phyloP scores from a whole-genome alignment of 2,329 filamentous ascomycete species.

The Talaromyces piceae region DNA sequence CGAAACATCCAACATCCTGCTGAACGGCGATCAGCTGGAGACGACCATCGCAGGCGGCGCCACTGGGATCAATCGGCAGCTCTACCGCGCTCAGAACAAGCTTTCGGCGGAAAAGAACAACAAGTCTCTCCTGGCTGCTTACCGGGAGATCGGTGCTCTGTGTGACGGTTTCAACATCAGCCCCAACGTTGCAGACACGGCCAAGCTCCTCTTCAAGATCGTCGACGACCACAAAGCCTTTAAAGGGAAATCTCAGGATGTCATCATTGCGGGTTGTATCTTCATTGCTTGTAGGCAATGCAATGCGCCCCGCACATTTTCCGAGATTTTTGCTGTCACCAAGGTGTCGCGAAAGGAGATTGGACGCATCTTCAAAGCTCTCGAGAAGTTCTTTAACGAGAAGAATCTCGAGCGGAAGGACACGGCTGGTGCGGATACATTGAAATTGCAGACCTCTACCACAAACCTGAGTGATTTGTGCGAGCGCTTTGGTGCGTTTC shows the following conservation, averaged over 20 bases:
- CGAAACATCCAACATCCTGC: slow-evolving; percentile 80
- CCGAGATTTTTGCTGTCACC: slow-evolving; percentile 88
- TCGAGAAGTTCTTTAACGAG: slow-evolving; percentile 80
- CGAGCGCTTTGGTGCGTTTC: slow-evolving; percentile 78
- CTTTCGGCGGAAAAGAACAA: slow-evolving; percentile 73
- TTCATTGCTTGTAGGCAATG: slow-evolving; percentile 95
- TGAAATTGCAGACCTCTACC: slow-evolving; percentile 51
- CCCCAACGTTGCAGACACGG: slow-evolving; percentile 74
- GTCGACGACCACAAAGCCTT: slow-evolving; percentile 88
- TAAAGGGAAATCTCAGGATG: slow-evolving; percentile 91
- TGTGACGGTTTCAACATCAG: slow-evolving; percentile 80
- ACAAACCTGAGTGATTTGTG: slow-evolving; percentile 80
- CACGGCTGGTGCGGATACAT: slow-evolving; percentile 55
- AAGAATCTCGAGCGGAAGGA: slow-evolving; percentile 55
- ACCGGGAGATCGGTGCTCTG: slow-evolving; percentile 80
- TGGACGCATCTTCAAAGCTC: slow-evolving; percentile 84
- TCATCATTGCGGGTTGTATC: slow-evolving; percentile 90
- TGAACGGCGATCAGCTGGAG: slow-evolving; percentile 83
- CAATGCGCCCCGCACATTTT: slow-evolving; percentile 79
- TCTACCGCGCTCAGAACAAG: slow-evolving; percentile 79
- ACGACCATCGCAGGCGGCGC: slow-evolving; percentile 83
- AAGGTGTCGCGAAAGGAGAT: slow-evolving; percentile 97
- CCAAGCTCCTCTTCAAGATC: slow-evolving; percentile 92
- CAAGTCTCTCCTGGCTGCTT: slow-evolving; percentile 69
- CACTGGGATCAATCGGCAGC: slow-evolving; percentile 60